These are phyloP conservation scores for Theileria sp. DNA, from an alignment of 169 alveolate genomes.

Conservation along the genomic window DNA sequence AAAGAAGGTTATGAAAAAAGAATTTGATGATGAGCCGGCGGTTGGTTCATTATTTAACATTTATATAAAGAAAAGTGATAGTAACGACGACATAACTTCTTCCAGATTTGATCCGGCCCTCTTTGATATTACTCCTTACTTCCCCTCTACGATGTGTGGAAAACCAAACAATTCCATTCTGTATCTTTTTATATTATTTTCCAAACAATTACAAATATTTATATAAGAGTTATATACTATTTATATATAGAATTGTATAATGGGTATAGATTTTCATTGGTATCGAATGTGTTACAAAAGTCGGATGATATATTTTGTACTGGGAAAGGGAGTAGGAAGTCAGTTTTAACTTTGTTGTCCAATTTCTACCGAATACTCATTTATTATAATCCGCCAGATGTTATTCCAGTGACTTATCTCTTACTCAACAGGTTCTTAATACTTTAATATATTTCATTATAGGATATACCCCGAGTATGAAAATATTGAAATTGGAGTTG, in stretches of 20 bases:
- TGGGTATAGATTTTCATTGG: constrained; percentile 58
- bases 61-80: constrained; percentile 56
- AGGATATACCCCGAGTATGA: constrained; percentile 93
- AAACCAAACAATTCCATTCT: constrained; percentile 20
- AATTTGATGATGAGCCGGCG: constrained; percentile 50
- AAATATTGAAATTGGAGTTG: constrained; percentile 95
- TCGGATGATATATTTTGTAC: constrained; percentile 83
- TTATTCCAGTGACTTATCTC: constrained; percentile 79
- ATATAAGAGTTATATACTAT: no score
- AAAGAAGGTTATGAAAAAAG: neutral
- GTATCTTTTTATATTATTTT: neutral
- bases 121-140: constrained; percentile 66
- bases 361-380: constrained; percentile 78
- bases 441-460: no score
- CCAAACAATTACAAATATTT: constrained; percentile 17
- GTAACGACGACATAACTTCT: constrained; percentile 69
- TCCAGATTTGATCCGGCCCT: constrained; percentile 77
- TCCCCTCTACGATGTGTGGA: constrained; percentile 49
- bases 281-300: constrained; percentile 75
- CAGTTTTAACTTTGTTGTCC: constrained; percentile 77
- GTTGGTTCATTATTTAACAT: constrained; percentile 75
- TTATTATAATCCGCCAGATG: constrained; percentile 80
- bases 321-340: constrained; percentile 85
- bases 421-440: constrained; percentile 71
- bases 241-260: constrained; percentile 8